These are phyloP conservation scores for Podila horticola DNA, from an alignment of 192 early-diverging fungal species.

Conservation along the genomic window DNA sequence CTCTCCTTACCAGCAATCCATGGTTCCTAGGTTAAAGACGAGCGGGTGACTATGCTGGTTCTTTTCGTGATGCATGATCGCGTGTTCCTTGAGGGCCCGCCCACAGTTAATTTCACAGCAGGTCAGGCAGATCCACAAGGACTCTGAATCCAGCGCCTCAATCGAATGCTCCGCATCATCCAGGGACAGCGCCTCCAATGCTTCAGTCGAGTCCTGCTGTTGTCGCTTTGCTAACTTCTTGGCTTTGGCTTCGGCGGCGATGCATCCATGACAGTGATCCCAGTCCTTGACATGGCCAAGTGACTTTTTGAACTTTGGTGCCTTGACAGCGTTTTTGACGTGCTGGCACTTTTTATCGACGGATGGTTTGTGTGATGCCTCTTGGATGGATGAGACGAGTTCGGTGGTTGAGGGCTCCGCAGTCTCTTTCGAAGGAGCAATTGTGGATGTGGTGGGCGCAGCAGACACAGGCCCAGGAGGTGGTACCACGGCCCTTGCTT, in stretches of 20 bases:
- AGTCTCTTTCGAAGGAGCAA: not conserved
- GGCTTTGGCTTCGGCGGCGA: constrained; percentile 20
- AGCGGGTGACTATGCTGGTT: constrained; percentile 32
- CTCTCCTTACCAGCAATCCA: constrained; percentile 33
- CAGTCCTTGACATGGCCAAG: constrained; percentile 30
- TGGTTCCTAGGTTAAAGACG: constrained; percentile 28
- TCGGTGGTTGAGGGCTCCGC: not conserved
- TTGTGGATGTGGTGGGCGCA: not conserved
- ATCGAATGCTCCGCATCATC: not conserved
- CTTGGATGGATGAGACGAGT: not conserved
- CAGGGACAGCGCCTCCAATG: not conserved
- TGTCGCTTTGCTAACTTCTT: constrained; percentile 13
- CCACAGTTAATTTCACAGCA: constrained; percentile 52
- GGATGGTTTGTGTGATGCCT: constrained; percentile 7
- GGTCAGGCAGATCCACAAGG: constrained; percentile 43
- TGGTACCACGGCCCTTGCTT: not conserved
- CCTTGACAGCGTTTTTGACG: constrained; percentile 23
- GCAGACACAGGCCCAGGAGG: not conserved
- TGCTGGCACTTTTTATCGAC: constrained; percentile 32
- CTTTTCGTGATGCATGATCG: constrained; percentile 20
- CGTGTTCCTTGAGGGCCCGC: constrained; percentile 21
- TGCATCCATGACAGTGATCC: constrained; percentile 38
- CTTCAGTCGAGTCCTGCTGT: constrained; percentile 8
- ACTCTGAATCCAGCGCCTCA: constrained; percentile 11
- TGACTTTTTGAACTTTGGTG: constrained; percentile 6